Conservation (phyloP, 176 grass and related monocot species). For the Oryza coarctata region DNA sequence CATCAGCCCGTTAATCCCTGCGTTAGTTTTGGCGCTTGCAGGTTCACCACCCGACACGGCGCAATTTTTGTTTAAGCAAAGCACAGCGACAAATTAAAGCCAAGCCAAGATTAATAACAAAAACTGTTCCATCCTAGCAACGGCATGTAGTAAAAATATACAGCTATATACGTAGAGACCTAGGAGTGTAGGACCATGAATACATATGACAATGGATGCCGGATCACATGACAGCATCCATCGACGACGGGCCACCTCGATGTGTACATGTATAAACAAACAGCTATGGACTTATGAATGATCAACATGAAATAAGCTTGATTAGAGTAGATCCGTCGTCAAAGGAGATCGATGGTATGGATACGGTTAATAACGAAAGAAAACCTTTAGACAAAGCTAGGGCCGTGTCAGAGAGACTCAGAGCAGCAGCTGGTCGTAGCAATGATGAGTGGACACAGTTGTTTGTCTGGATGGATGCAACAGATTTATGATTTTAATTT, state of each 20-base stretch:
- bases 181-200: neutral
- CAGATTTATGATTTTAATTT: no score
- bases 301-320: neutral
- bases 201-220: slow-evolving; percentile 7
- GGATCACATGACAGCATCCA: slow-evolving; percentile 8
- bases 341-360: neutral
- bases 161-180: neutral
- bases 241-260: neutral
- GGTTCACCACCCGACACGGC: neutral
- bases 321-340: neutral
- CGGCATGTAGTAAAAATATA: neutral
- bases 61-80: neutral
- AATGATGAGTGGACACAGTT: neutral
- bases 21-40: neutral
- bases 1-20: neutral
- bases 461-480: neutral
- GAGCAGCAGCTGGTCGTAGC: neutral
- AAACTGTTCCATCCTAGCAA: neutral
- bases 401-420: neutral
- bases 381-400: neutral
- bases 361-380: neutral
- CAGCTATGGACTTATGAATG: neutral
- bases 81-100: neutral
- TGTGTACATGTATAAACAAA: neutral
- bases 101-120: neutral